phyloP scores from a whole-genome alignment of 768 basidiomycete genomes.

The Pleurotus ostreatus region DNA sequence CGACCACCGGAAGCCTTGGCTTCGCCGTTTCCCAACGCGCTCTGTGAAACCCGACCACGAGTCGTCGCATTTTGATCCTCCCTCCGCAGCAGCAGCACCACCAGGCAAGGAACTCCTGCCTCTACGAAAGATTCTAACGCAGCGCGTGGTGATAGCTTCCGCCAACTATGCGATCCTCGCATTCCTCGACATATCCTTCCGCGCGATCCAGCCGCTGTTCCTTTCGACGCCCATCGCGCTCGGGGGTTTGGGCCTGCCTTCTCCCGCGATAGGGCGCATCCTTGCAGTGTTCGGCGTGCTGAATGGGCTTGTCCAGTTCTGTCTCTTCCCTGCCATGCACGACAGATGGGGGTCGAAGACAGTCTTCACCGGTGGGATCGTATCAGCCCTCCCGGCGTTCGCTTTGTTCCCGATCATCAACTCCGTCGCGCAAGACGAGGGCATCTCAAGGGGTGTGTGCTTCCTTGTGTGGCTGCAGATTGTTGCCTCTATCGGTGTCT shows the following conservation, averaged over 20 bases:
- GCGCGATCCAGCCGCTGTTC: constrained; percentile 22
- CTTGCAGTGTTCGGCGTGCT: constrained; percentile 39
- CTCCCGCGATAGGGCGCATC: constrained; percentile 49
- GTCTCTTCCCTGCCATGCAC: constrained; percentile 41
- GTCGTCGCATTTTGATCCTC: constrained; percentile 19
- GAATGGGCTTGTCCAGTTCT: constrained; percentile 42
- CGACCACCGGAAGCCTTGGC: constrained; percentile 1
- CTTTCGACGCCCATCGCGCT: constrained; percentile 45
- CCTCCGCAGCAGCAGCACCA: too few species aligned
- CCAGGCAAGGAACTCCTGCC: background rate
- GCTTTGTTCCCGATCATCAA: constrained; percentile 12
- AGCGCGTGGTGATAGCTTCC: constrained; percentile 58
- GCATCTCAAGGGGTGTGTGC: background rate
- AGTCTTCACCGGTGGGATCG: constrained; percentile 31
- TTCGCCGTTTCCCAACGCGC: background rate
- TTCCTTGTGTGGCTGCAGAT: background rate
- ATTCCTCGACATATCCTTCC: constrained; percentile 33
- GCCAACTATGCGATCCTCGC: constrained; percentile 66
- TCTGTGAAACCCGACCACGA: constrained; percentile 7
- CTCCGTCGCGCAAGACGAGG: constrained; percentile 4
- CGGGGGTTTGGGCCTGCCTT: constrained; percentile 54
- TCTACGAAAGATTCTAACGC: constrained; percentile 38
- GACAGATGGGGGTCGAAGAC: constrained; percentile 43
- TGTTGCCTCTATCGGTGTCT: background rate
- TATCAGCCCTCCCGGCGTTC: constrained; percentile 14